Evolutionary conservation across 2,329 filamentous ascomycete species (phyloP), one percentile per base, ranked within the genome.

Genomic region (Pyrenochaeta sp.): DNA sequence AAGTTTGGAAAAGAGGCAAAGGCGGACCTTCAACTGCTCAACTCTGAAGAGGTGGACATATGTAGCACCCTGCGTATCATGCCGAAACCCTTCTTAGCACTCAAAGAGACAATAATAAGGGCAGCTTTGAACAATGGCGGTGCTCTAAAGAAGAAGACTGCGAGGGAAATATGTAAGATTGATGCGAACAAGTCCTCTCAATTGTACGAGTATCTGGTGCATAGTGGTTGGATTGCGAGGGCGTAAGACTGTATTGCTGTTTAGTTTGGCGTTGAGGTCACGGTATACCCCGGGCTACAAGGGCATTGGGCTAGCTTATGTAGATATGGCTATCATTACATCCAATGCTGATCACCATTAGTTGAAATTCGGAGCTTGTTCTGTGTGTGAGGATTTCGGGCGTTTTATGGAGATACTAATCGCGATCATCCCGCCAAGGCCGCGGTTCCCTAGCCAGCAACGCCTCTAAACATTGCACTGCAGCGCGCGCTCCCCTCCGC

Each of bases 151-250:
- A 97, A 95, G 85, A 98, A 97, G 80, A 90, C 94, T 67, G 93
- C 93, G 2, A 91, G 90, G 73, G 91, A 96, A 72, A 89, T 98
- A 27, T 93, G 91, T 73, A 86, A 84, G 74, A 85, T 98, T 51
- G 94, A 98, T 72, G 86, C 88, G 9, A 90, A 91, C 63, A 98
- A 97, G 77, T 90, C 91, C 0, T 89, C 90, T 19, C 86, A 92
- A 65, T 88, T 98, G 56, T 97, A 94, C 78, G 95, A 98, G 77
- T 98, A 97, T 75, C 93, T 97, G 80, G 91, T 96, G 62, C 91
- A 93, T 73, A 89, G 89, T 54, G 95, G 94, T 2, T 98, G 94
- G 93, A 89, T 98, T 59, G 90, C 89, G 32, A 95, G 96, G 81
- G 91, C 89, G 27, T 96, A 65, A 65, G 42, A 43, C 5, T 42